Conservation (phyloP, 306 rosid genomes). For the Herpetospermum pedunculosum region DNA sequence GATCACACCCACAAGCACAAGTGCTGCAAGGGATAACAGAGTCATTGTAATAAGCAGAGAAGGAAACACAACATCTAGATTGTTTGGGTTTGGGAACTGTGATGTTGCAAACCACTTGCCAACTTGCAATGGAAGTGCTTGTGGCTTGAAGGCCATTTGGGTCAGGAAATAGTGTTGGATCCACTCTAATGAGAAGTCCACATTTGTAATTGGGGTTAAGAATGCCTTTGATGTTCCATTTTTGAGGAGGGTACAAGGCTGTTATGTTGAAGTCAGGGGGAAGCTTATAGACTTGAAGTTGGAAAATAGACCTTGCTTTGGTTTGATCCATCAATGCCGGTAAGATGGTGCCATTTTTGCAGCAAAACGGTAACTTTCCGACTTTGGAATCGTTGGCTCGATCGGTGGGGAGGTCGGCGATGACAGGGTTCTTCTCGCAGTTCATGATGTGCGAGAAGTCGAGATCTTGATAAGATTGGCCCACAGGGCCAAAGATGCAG, state of each 20-base stretch:
- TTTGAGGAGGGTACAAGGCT: constrained; percentile 54
- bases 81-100: constrained; percentile 40
- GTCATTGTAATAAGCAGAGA: constrained; percentile 58
- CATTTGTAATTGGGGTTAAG: constrained; percentile 60
- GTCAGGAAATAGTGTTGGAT: constrained; percentile 51
- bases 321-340: constrained; percentile 43
- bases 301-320: constrained; percentile 51
- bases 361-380: constrained; percentile 64
- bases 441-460: constrained; percentile 59
- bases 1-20: constrained; percentile 69
- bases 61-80: constrained; percentile 61
- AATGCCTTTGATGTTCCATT: constrained; percentile 51
- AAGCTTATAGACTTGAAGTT: constrained; percentile 51
- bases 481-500: constrained; percentile 57
- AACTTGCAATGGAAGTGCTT: constrained; percentile 42
- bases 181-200: constrained; percentile 48
- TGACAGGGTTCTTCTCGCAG: constrained; percentile 47
- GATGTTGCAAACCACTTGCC: constrained; percentile 75
- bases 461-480: constrained; percentile 30
- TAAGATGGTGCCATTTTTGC: constrained; percentile 59
- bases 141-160: constrained; percentile 47
- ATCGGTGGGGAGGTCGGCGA: constrained; percentile 59
- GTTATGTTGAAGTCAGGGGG: constrained; percentile 67
- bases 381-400: constrained; percentile 37
- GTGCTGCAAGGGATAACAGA: constrained; percentile 76